phyloP scores from a whole-genome alignment of 495 filamentous ascomycete genomes.

The Daldinia childiae region DNA sequence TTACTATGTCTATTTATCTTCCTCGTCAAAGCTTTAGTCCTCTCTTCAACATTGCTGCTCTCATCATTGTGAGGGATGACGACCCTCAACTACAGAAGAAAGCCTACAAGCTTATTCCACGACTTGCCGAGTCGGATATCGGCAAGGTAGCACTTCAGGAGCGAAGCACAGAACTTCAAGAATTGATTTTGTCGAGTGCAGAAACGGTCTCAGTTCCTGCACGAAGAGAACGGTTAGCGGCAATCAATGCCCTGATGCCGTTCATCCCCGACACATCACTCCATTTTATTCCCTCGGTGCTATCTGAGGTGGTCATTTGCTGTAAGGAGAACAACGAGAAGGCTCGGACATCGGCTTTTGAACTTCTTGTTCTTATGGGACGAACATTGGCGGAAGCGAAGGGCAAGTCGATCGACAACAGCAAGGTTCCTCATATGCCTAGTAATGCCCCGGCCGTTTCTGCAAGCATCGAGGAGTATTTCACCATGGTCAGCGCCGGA shows the following conservation, averaged over 20 bases:
- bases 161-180: slow-evolving; percentile 78
- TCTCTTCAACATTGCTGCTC: slow-evolving; percentile 83
- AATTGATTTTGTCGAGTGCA: slow-evolving; percentile 75
- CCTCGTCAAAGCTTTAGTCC: slow-evolving; percentile 80
- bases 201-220: slow-evolving; percentile 87
- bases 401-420: slow-evolving; percentile 82
- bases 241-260: slow-evolving; percentile 79
- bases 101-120: slow-evolving; percentile 95
- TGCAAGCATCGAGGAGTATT: slow-evolving; percentile 90
- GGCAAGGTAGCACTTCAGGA: slow-evolving; percentile 76
- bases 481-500: slow-evolving; percentile 97
- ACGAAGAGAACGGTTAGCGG: slow-evolving; percentile 81
- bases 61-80: slow-evolving; percentile 76
- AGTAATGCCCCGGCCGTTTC: slow-evolving; percentile 76
- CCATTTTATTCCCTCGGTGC: slow-evolving; percentile 89
- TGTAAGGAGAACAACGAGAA: slow-evolving; percentile 98
- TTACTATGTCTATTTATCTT: slow-evolving; percentile 93
- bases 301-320: slow-evolving; percentile 92
- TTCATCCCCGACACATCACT: slow-evolving; percentile 78
- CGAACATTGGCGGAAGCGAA: slow-evolving; percentile 72
- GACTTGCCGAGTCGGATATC: slow-evolving; percentile 79
- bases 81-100: slow-evolving; percentile 99
- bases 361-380: slow-evolving; percentile 88
- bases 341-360: slow-evolving; percentile 86
- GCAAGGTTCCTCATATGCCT: slow-evolving; percentile 85